Evolutionary conservation across 306 rosid species (phyloP).

Genomic region (Mimosa pudica): DNA sequence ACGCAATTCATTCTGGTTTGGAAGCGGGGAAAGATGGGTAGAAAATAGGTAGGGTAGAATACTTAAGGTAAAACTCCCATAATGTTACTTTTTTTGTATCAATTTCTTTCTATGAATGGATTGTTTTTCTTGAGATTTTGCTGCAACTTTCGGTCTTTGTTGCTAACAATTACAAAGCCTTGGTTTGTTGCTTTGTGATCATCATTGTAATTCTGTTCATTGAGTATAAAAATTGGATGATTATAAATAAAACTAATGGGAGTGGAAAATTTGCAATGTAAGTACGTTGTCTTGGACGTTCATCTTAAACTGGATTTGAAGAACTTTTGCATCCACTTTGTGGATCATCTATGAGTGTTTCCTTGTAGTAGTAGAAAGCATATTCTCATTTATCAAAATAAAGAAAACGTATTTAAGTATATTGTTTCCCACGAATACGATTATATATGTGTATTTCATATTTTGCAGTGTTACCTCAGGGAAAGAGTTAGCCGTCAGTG

Average conservation of each 20-base stretch:
- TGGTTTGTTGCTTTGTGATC: background rate
- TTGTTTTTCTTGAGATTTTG: background rate
- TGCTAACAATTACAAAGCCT: background rate
- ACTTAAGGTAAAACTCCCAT: background rate
- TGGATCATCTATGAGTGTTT: background rate
- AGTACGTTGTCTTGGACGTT: background rate
- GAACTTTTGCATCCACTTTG: background rate
- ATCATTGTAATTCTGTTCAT: background rate
- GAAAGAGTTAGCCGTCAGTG: conserved; percentile 79
- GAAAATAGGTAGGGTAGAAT: background rate
- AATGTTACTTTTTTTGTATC: background rate
- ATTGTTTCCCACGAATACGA: background rate
- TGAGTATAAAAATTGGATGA: background rate
- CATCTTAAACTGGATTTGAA: conserved; percentile 13
- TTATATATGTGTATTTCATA: background rate
- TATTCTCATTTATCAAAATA: background rate
- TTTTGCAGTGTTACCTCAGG: conserved; percentile 66
- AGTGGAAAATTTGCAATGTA: background rate
- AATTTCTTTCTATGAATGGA: background rate
- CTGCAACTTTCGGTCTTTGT: background rate
- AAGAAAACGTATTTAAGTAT: background rate
- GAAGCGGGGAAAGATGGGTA: background rate
- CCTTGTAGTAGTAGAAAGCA: background rate
- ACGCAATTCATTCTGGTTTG: conserved; percentile 4
- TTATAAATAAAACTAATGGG: background rate